Percentiles rank a stretch among this genome's conserved stretches.
Conservation (phyloP, 2,329 filamentous ascomycete genomes). For the Neofusicoccum kwambonambiense region DNA sequence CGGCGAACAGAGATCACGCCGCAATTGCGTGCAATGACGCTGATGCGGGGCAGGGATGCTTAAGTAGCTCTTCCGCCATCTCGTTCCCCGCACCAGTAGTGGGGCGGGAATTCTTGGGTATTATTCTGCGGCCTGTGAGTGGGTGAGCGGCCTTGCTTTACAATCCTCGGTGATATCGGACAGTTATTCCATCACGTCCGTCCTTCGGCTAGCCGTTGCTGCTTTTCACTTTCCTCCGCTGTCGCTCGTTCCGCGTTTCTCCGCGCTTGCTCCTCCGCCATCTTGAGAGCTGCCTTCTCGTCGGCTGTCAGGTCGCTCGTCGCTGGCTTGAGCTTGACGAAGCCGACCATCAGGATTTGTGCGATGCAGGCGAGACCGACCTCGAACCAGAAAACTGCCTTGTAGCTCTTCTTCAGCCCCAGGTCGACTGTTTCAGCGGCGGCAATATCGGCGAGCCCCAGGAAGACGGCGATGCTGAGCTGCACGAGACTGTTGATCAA, state of each 20-base stretch:
- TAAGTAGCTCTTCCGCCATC: not conserved
- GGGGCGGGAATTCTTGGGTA: not conserved
- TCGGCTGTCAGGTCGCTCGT: slow-evolving; percentile 19
- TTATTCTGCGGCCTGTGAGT: not conserved
- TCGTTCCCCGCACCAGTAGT: not conserved
- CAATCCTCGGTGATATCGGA: not conserved
- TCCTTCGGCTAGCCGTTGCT: not conserved
- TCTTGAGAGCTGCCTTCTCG: slow-evolving; percentile 14
- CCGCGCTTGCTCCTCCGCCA: not conserved
- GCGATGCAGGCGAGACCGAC: slow-evolving; percentile 38
- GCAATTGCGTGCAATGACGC: slow-evolving; percentile 1
- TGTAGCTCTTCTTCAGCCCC: slow-evolving; percentile 56
- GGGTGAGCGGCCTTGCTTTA: not conserved
- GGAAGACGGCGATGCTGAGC: slow-evolving; percentile 68
- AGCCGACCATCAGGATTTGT: slow-evolving; percentile 14
- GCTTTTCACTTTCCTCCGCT: not conserved
- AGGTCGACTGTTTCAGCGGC: slow-evolving; percentile 48
- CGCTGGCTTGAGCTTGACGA: slow-evolving; percentile 19
- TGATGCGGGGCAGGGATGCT: slow-evolving; percentile 1
- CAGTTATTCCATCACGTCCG: not conserved
- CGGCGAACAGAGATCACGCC: not conserved
- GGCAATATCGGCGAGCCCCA: slow-evolving; percentile 67
- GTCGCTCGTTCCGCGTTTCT: not conserved
- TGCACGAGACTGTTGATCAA: slow-evolving; percentile 70
- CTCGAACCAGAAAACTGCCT: slow-evolving; percentile 66